A percentile compares a stretch with the other conserved stretches of the same genome.
Evolutionary conservation across 371 early-diverging fungal genomes (phyloP).

Genomic region (Lichtheimia hyalospora): DNA sequence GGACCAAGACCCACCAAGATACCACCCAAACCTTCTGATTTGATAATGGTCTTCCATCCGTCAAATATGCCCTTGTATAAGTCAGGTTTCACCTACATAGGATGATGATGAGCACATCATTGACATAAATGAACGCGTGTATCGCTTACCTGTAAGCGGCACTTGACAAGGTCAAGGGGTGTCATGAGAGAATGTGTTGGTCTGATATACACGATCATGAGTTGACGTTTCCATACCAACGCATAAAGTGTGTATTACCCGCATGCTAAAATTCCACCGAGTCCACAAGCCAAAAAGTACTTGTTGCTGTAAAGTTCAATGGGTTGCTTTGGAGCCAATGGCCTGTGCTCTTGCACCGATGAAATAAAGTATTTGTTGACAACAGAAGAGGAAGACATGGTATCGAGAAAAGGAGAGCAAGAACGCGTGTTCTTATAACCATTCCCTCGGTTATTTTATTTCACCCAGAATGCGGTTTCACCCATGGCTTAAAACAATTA

Average conservation of each 20-base stretch:
- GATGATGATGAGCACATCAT: neutral
- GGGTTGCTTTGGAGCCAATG: slow-evolving; percentile 7
- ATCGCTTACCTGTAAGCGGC: slow-evolving; percentile 53
- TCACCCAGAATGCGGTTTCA: no score
- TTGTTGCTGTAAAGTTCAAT: slow-evolving; percentile 49
- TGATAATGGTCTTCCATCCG: slow-evolving; percentile 63
- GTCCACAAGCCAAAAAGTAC: slow-evolving; percentile 43
- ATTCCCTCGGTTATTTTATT: no score
- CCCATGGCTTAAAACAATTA: no score
- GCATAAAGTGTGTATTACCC: slow-evolving; percentile 23
- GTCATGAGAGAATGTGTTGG: slow-evolving; percentile 62
- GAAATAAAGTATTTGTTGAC: slow-evolving; percentile 2
- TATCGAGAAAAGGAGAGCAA: neutral
- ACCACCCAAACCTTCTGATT: slow-evolving; percentile 73
- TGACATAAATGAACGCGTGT: neutral
- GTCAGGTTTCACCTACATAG: slow-evolving; percentile 41
- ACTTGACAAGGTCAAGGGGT: slow-evolving; percentile 68
- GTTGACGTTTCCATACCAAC: neutral
- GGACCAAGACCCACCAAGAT: slow-evolving; percentile 79
- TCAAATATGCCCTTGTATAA: slow-evolving; percentile 69
- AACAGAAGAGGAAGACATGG: neutral
- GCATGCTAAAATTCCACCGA: slow-evolving; percentile 64
- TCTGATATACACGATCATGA: neutral
- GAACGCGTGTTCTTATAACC: neutral
- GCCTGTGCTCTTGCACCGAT: slow-evolving; percentile 1